Conservation (phyloP, 1,284 basidiomycete species). For the Naganishia liquefaciens region DNA sequence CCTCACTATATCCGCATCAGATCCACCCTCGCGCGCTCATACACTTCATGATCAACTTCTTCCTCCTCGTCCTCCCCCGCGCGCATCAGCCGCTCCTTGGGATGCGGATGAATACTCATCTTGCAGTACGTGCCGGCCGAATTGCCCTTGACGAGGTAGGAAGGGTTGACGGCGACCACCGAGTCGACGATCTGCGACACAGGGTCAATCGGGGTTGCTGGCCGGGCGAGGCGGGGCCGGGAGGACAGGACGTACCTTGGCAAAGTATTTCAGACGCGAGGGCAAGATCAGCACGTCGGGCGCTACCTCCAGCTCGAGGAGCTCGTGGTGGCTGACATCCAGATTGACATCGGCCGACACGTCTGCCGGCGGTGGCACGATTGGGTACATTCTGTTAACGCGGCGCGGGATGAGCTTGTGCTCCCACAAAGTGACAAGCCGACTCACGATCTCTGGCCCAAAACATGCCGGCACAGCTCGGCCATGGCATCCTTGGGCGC, state of each 20-base stretch:
- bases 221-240: no score
- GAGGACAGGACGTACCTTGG: slow-evolving; percentile 61
- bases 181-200: slow-evolving; percentile 51
- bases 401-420: neutral
- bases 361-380: slow-evolving; percentile 81
- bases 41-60: slow-evolving; percentile 46
- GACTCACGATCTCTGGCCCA: slow-evolving; percentile 78
- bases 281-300: slow-evolving; percentile 85
- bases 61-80: slow-evolving; percentile 37
- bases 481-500: slow-evolving; percentile 71
- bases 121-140: slow-evolving; percentile 53
- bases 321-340: slow-evolving; percentile 70
- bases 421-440: no score
- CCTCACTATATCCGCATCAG: slow-evolving; percentile 47
- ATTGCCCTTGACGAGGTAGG: slow-evolving; percentile 45
- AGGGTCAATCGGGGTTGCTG: neutral
- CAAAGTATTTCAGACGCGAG: slow-evolving; percentile 79
- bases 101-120: slow-evolving; percentile 48
- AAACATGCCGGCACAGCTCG: slow-evolving; percentile 72
- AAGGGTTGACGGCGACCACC: slow-evolving; percentile 53
- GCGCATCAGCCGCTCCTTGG: slow-evolving; percentile 39
- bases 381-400: slow-evolving; percentile 69
- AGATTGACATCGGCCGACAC: slow-evolving; percentile 77
- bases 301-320: slow-evolving; percentile 54
- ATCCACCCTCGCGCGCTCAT: slow-evolving; percentile 51